These are phyloP conservation scores for Cordyceps farinosa DNA, from an alignment of 2,329 filamentous ascomycete species.

Conservation along the genomic window DNA sequence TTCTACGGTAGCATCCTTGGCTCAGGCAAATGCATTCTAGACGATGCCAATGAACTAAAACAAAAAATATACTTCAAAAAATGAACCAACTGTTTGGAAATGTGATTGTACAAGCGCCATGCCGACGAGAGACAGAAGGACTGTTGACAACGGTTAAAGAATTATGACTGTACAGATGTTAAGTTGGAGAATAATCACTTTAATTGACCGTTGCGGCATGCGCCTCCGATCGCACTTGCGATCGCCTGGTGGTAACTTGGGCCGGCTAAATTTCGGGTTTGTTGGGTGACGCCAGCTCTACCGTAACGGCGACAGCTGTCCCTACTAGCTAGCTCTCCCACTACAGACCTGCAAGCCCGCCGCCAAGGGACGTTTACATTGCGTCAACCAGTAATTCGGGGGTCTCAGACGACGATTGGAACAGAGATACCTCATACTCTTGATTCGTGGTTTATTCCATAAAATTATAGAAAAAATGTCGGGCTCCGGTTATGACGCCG, in stretches of 20 bases:
- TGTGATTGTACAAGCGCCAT: not conserved
- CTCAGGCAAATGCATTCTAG: conserved; percentile 36
- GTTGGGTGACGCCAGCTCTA: conserved; percentile 3
- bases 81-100: not conserved
- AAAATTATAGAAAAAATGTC: conserved; percentile 54
- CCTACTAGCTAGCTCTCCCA: conserved; percentile 7
- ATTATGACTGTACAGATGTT: not conserved
- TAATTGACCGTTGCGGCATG: not conserved
- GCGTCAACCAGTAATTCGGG: not conserved
- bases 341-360: conserved; percentile 3
- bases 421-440: not conserved
- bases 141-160: too few relatives aligned
- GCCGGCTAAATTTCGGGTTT: not conserved
- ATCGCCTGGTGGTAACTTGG: not conserved
- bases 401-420: not conserved
- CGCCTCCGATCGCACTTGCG: not conserved
- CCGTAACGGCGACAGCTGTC: conserved; percentile 9
- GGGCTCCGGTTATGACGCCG: conserved; percentile 90
- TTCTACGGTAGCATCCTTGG: conserved; percentile 40
- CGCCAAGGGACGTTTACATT: not conserved
- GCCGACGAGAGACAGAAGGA: too few relatives aligned
- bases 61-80: conserved; percentile 7
- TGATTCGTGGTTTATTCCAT: not conserved
- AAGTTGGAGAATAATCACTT: not conserved
- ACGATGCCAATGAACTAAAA: conserved; percentile 30